These are phyloP conservation scores for Dalechampia spathulata DNA, from an alignment of 441 rosid genomes.

Conservation along the genomic window DNA sequence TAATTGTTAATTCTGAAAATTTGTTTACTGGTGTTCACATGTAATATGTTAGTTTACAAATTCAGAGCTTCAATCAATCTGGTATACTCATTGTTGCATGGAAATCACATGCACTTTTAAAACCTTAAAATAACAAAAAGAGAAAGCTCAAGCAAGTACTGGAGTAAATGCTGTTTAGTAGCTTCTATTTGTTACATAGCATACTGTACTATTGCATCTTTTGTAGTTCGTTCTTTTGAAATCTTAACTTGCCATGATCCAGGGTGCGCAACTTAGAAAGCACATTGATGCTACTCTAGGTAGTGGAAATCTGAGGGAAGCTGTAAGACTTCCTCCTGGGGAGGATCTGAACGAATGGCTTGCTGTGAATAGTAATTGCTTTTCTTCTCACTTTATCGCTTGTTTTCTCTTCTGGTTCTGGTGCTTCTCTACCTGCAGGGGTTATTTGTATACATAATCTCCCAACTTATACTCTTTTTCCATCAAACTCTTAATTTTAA, in stretches of 20 bases:
- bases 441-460: too few relatives aligned
- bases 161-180: slow-evolving; percentile 1
- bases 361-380: slow-evolving; percentile 74
- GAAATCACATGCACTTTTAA: background rate
- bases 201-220: slow-evolving; percentile 1
- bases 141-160: slow-evolving; percentile 5
- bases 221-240: slow-evolving; percentile 3
- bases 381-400: slow-evolving; percentile 6
- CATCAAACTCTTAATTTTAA: too few relatives aligned
- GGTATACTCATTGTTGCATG: too few relatives aligned
- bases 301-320: slow-evolving; percentile 96
- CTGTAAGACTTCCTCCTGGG: slow-evolving; percentile 96
- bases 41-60: too few relatives aligned
- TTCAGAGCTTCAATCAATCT: background rate
- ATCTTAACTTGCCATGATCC: slow-evolving; percentile 21
- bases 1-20: background rate
- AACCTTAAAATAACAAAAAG: background rate
- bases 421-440: background rate
- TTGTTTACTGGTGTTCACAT: background rate
- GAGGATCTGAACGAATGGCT: slow-evolving; percentile 98
- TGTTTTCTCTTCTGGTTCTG: slow-evolving; percentile 1
- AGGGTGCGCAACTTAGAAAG: slow-evolving; percentile 97
- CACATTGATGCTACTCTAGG: slow-evolving; percentile 97
- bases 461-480: too few relatives aligned
- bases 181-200: slow-evolving; percentile 2